A percentile compares a stretch with the other conserved stretches of the same genome.
Conservation (phyloP, 768 basidiomycete genomes). For the Rhizopogon vinicolor region DNA sequence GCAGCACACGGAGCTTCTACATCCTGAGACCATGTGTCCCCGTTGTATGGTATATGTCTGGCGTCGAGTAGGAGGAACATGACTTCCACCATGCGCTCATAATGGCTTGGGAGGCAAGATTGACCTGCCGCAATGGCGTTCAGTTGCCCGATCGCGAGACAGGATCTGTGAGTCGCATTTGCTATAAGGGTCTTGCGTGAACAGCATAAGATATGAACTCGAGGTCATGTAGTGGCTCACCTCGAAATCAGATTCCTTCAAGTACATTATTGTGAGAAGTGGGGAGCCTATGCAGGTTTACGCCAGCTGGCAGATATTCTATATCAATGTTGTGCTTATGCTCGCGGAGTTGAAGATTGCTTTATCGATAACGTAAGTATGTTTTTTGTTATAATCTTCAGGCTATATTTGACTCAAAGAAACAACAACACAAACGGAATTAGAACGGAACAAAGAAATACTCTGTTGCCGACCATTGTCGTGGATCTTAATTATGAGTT, state of each 20-base stretch:
- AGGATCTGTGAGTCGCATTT: conserved; percentile 7
- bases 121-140: conserved; percentile 7
- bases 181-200: conserved; percentile 12
- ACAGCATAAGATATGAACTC: not conserved
- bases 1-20: conserved; percentile 12
- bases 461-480: too few relatives aligned
- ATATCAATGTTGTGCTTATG: too few relatives aligned
- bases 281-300: not conserved
- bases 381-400: not conserved
- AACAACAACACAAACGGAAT: too few relatives aligned
- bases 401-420: not conserved
- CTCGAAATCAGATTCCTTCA: conserved; percentile 11
- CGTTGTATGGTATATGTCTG: conserved; percentile 12
- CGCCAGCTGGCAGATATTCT: not conserved
- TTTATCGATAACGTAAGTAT: not conserved
- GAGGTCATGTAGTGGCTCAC: conserved; percentile 7
- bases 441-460: too few relatives aligned
- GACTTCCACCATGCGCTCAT: conserved; percentile 14
- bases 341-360: not conserved
- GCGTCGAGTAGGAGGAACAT: conserved; percentile 17
- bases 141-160: conserved; percentile 11
- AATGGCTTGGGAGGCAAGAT: conserved; percentile 16
- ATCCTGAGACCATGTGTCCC: conserved; percentile 2
- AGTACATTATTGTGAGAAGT: too few relatives aligned
- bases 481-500: too few relatives aligned